Evolutionary conservation across 805 yeast genomes (phyloP).

Genomic region (Candida ulmi): DNA sequence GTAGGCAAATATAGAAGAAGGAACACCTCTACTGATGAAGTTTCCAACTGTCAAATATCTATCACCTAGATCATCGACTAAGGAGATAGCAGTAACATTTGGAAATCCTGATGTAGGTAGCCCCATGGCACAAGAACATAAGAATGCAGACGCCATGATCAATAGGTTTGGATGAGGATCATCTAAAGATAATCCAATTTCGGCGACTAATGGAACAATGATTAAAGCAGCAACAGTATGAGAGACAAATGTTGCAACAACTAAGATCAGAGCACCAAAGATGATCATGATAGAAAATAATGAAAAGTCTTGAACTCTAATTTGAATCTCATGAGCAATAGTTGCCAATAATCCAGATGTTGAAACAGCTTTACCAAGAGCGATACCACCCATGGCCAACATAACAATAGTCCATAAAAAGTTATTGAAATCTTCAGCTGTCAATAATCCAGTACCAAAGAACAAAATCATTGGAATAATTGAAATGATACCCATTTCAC

Average conservation of each 20-base stretch:
- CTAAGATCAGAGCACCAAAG: slow-evolving; percentile 76
- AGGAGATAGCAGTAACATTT: slow-evolving; percentile 92
- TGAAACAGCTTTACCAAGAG: slow-evolving; percentile 91
- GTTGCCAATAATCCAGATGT: slow-evolving; percentile 81
- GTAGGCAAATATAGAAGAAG: slow-evolving; percentile 75
- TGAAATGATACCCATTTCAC: slow-evolving; percentile 97
- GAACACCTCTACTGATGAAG: slow-evolving; percentile 88
- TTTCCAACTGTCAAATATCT: slow-evolving; percentile 83
- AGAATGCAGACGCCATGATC: slow-evolving; percentile 54
- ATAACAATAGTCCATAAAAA: slow-evolving; percentile 96
- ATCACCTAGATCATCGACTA: slow-evolving; percentile 88
- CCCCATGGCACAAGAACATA: slow-evolving; percentile 97
- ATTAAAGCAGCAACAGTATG: slow-evolving; percentile 97
- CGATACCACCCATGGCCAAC: slow-evolving; percentile 97
- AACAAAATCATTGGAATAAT: slow-evolving; percentile 84
- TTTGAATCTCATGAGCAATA: slow-evolving; percentile 67
- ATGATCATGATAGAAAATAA: slow-evolving; percentile 68
- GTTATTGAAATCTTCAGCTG: slow-evolving; percentile 89
- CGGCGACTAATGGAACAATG: slow-evolving; percentile 82
- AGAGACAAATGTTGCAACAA: slow-evolving; percentile 90
- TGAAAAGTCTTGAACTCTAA: slow-evolving; percentile 58
- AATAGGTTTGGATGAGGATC: slow-evolving; percentile 83
- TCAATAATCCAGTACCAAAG: slow-evolving; percentile 84
- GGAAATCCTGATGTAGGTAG: slow-evolving; percentile 97
- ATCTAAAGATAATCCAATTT: slow-evolving; percentile 70